Evolutionary conservation across 2,329 filamentous ascomycete genomes (phyloP).

Genomic region (Alternaria brassicicola): DNA sequence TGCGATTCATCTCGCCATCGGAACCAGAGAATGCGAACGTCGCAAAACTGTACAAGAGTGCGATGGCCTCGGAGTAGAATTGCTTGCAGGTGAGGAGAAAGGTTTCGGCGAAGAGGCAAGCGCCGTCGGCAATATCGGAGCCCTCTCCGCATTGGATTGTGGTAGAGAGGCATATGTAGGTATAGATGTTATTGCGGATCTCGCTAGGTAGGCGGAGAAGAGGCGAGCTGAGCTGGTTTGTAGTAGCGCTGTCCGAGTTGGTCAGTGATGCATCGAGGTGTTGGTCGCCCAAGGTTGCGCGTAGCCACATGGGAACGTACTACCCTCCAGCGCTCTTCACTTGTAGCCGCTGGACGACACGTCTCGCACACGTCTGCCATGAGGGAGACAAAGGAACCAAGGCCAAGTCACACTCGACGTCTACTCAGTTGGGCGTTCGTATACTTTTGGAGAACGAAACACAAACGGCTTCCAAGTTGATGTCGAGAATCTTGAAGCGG

Average conservation of each 20-base stretch:
- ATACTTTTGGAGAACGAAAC: too few species aligned
- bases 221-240: not conserved
- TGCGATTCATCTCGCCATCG: not conserved
- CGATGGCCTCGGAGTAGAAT: not conserved
- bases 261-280: fast-evolving
- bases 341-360: too few species aligned
- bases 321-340: too few species aligned
- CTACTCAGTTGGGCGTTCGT: too few species aligned
- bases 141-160: not conserved
- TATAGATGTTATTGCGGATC: not conserved
- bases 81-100: not conserved
- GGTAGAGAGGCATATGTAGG: fast-evolving
- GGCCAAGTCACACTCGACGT: too few species aligned
- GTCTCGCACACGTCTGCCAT: not conserved
- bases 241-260: not conserved
- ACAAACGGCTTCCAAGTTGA: too few species aligned
- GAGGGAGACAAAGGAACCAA: too few species aligned
- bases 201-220: not conserved
- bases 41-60: not conserved
- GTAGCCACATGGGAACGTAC: too few species aligned
- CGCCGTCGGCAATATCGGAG: fast-evolving
- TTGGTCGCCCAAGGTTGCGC: not conserved
- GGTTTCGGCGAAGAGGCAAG: not conserved
- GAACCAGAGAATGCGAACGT: not conserved
- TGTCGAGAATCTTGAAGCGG: too few species aligned